Conservation (phyloP, 345 rosid genomes). For the Eutrema yunnanense region DNA sequence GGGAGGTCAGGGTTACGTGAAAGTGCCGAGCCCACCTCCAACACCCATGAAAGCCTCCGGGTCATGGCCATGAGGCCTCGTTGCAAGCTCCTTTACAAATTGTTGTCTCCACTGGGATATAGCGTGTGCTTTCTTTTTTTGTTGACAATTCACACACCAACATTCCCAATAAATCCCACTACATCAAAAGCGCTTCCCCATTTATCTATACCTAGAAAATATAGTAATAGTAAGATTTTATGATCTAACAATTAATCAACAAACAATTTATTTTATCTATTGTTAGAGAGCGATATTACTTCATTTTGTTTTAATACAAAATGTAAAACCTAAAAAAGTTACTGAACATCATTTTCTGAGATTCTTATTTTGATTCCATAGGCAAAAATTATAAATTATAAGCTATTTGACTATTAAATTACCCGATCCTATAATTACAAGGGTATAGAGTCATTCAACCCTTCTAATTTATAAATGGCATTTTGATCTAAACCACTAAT, state of each 20-base stretch:
- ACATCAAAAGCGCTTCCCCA: too few species aligned
- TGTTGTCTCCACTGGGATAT: background rate
- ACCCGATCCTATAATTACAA: background rate
- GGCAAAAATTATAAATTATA: background rate
- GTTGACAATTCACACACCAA: too few species aligned
- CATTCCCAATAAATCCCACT: too few species aligned
- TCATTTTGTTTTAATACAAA: background rate
- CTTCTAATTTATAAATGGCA: background rate
- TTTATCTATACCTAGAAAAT: too few species aligned
- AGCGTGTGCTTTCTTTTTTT: background rate
- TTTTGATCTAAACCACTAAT: background rate
- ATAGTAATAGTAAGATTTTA: background rate
- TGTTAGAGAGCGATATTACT: background rate
- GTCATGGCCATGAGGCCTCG: background rate
- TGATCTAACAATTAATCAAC: background rate
- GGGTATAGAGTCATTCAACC: background rate
- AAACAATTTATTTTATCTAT: too few species aligned
- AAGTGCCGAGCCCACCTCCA: too few species aligned
- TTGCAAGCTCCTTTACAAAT: background rate
- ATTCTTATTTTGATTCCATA: background rate
- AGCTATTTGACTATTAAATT: background rate
- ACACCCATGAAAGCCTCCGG: background rate
- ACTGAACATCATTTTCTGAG: background rate
- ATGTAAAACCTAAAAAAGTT: background rate
- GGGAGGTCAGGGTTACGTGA: too few species aligned